Percentiles rank a stretch among this genome's conserved stretches.
Conservation (phyloP, 2,329 filamentous ascomycete species). For the Cladosporium velox region DNA sequence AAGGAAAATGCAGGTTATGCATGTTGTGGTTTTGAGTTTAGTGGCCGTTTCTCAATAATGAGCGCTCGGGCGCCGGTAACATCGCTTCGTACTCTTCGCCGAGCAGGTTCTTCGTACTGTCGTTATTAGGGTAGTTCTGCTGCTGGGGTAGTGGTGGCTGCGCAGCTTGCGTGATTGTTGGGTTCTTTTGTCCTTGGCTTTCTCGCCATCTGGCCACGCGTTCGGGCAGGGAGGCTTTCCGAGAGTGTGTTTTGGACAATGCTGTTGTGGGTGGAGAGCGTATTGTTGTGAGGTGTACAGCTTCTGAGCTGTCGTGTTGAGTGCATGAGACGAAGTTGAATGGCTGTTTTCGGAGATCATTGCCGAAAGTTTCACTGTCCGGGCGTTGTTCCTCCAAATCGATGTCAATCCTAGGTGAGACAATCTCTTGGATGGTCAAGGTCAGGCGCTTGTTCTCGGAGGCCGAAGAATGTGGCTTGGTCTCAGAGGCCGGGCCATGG, state of each 20-base stretch:
- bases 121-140: slow-evolving; percentile 10
- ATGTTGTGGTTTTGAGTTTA: slow-evolving; percentile 12
- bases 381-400: slow-evolving; percentile 7
- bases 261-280: slow-evolving; percentile 9
- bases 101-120: slow-evolving; percentile 19
- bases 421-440: slow-evolving; percentile 16
- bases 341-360: background rate
- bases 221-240: slow-evolving; percentile 16
- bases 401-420: background rate
- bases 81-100: slow-evolving; percentile 15
- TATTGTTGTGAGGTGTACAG: slow-evolving; percentile 12
- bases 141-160: background rate
- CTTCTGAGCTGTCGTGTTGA: slow-evolving; percentile 11
- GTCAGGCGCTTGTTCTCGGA: slow-evolving; percentile 9
- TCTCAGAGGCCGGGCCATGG: background rate
- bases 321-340: slow-evolving; percentile 13
- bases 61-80: slow-evolving; percentile 7
- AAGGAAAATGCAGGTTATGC: slow-evolving; percentile 6
- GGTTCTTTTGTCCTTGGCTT: slow-evolving; percentile 6
- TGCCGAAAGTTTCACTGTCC: background rate
- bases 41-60: slow-evolving; percentile 13
- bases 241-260: slow-evolving; percentile 4
- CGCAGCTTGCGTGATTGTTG: slow-evolving; percentile 1
- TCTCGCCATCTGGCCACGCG: slow-evolving; percentile 15
- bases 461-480: slow-evolving; percentile 6